Evolutionary conservation across 169 alveolate genomes (phyloP).

Genomic region (Cryptosporidium canis): DNA sequence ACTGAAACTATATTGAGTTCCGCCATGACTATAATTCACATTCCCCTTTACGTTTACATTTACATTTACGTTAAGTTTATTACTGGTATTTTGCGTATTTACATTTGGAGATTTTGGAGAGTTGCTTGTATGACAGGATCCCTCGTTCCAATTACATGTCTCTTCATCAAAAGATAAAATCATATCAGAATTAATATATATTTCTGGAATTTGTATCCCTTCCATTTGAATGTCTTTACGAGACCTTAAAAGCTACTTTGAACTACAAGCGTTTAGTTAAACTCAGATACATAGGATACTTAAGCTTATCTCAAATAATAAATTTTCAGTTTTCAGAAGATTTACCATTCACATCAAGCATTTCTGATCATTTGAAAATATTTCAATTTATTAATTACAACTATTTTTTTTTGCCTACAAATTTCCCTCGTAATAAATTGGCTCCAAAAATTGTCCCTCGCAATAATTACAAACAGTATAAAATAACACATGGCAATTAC

Average conservation of each 20-base stretch:
- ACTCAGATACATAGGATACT: not conserved
- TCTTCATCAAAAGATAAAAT: conserved; percentile 62
- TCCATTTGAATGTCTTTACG: conserved; percentile 30
- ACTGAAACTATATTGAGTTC: not conserved
- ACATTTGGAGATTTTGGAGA: conserved; percentile 27
- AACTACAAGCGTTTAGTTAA: not conserved
- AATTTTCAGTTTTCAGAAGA: not conserved
- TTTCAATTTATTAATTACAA: not conserved
- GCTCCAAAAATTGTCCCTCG: conserved; percentile 72
- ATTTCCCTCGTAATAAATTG: conserved; percentile 29
- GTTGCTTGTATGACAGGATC: not conserved
- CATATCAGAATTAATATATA: conserved; percentile 70
- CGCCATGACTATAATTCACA: conserved; percentile 31
- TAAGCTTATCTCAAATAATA: not conserved
- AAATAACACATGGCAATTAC: not conserved
- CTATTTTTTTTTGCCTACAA: not conserved
- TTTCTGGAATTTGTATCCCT: conserved; percentile 59
- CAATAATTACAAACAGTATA: not conserved
- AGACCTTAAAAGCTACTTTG: not conserved
- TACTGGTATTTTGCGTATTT: conserved; percentile 33
- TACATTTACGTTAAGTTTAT: conserved; percentile 40
- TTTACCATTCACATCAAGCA: not conserved
- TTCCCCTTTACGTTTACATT: conserved; percentile 54
- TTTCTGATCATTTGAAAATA: not conserved
- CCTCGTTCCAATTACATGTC: conserved; percentile 31